Evolutionary conservation across 2,329 filamentous ascomycete genomes (phyloP).

Genomic region (Nemania abortiva): DNA sequence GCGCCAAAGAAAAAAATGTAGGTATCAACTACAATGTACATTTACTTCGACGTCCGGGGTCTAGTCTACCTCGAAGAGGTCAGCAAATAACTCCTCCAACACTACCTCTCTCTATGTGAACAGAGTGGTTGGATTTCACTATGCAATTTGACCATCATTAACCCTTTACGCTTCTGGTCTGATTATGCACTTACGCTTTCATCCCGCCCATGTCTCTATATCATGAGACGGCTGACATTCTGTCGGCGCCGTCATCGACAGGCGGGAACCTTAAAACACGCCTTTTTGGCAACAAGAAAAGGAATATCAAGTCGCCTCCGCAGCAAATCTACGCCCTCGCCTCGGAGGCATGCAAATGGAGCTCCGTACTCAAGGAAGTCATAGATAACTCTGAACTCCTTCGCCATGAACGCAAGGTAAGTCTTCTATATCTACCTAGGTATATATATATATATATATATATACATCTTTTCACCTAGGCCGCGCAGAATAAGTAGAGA

Average conservation of each 20-base stretch:
- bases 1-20: slow-evolving; percentile 5
- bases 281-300: slow-evolving; percentile 74
- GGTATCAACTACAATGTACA: not conserved
- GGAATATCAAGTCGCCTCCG: slow-evolving; percentile 77
- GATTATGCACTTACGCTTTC: slow-evolving; percentile 28
- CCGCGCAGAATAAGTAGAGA: not conserved
- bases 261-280: slow-evolving; percentile 90
- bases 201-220: slow-evolving; percentile 85
- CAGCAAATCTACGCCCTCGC: slow-evolving; percentile 89
- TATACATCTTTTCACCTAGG: not conserved
- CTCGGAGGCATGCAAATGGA: slow-evolving; percentile 92
- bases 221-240: slow-evolving; percentile 84
- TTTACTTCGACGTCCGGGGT: not conserved
- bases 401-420: slow-evolving; percentile 81
- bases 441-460: too few species aligned
- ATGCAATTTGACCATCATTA: slow-evolving; percentile 12
- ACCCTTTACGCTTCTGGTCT: slow-evolving; percentile 1
- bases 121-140: not conserved
- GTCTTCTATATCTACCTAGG: too few species aligned
- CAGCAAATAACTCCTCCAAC: not conserved
- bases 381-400: slow-evolving; percentile 84
- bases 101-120: not conserved
- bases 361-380: slow-evolving; percentile 85
- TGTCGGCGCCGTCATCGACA: slow-evolving; percentile 71
- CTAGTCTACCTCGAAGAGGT: not conserved